Conservation (phyloP, 768 basidiomycete species). For the Collybia sp. region DNA sequence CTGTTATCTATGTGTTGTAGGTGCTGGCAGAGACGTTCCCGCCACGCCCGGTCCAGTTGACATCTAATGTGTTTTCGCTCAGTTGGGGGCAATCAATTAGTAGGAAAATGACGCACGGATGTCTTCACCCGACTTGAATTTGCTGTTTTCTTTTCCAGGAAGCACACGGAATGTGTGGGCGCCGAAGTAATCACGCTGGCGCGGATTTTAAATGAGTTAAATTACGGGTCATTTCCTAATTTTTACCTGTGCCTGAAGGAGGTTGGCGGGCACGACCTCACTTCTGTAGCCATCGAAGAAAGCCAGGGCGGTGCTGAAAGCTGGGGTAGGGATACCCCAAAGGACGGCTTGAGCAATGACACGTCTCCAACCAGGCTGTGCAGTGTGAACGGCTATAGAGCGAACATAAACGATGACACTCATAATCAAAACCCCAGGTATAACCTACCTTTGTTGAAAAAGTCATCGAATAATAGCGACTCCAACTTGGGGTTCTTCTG, state of each 20-base stretch:
- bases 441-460: constrained; percentile 85
- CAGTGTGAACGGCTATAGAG: constrained; percentile 74
- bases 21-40: constrained; percentile 89
- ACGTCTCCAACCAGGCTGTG: constrained; percentile 98
- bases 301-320: constrained; percentile 95
- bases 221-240: too few relatives aligned
- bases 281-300: constrained; percentile 99
- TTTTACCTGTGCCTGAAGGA: constrained; percentile 85
- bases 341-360: constrained; percentile 94
- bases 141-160: constrained; percentile 85
- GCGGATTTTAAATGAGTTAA: constrained; percentile 1
- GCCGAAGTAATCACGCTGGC: constrained; percentile 95
- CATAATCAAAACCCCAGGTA: neutral
- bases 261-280: constrained; percentile 89
- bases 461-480: constrained; percentile 91
- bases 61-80: constrained; percentile 37
- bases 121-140: constrained; percentile 75
- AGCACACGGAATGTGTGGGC: constrained; percentile 96
- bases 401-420: constrained; percentile 1
- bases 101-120: constrained; percentile 63
- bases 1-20: constrained; percentile 52
- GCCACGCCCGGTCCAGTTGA: constrained; percentile 99
- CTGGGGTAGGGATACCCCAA: constrained; percentile 97
- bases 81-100: constrained; percentile 5
- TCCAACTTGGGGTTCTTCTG: constrained; percentile 80